These are phyloP conservation scores for Puccinia horiana DNA, from an alignment of 1,284 basidiomycete genomes.

Conservation along the genomic window DNA sequence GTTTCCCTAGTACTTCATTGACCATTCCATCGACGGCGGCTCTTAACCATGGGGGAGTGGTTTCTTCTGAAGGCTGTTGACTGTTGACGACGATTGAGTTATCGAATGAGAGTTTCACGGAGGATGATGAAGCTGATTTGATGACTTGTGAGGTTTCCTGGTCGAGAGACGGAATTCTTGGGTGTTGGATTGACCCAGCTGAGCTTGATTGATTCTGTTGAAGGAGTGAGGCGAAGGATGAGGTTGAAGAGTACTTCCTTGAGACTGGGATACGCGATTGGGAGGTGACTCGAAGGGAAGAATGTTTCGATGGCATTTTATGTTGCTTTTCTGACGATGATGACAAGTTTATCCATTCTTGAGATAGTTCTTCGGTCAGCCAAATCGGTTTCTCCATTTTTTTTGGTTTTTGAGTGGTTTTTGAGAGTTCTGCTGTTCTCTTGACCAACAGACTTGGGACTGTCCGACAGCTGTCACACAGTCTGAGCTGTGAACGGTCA, in stretches of 20 bases:
- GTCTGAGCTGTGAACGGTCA: background rate
- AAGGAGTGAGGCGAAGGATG: constrained; percentile 6
- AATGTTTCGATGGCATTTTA: background rate
- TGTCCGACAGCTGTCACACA: background rate
- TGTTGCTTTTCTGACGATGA: background rate
- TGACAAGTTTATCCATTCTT: constrained; percentile 46
- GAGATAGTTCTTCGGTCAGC: constrained; percentile 49
- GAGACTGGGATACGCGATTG: constrained; percentile 12
- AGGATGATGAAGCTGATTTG: background rate
- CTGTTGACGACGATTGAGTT: constrained; percentile 40
- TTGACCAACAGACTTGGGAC: background rate
- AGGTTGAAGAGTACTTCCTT: background rate
- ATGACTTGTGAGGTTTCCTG: background rate
- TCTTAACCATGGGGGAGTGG: constrained; percentile 45
- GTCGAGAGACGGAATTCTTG: background rate
- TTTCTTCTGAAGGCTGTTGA: background rate
- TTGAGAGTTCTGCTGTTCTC: background rate
- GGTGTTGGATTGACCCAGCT: background rate
- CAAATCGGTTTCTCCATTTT: constrained; percentile 30
- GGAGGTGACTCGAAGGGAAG: background rate
- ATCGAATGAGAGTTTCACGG: background rate
- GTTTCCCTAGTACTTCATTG: constrained; percentile 30
- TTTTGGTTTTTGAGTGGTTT: background rate
- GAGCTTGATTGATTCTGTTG: constrained; percentile 4
- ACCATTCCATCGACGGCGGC: constrained; percentile 48